These are phyloP conservation scores for Bruguiera sexangula DNA, from an alignment of 345 rosid genomes.

Conservation along the genomic window DNA sequence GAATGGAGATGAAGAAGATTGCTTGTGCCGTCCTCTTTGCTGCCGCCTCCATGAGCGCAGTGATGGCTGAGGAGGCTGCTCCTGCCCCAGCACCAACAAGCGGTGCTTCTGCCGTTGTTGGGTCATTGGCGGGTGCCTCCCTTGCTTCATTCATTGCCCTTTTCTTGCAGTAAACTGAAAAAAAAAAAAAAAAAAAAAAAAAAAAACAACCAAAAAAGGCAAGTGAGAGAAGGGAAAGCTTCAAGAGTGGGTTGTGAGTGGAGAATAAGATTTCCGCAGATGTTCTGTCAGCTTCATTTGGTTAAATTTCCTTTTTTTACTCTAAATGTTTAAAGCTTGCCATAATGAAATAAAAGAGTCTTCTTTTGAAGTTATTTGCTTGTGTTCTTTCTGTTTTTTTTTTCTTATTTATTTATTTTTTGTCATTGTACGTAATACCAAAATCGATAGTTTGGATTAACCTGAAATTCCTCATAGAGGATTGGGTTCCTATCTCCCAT, in stretches of 20 bases:
- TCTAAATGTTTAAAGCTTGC: too few relatives aligned
- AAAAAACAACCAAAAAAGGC: neutral
- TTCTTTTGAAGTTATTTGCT: too few relatives aligned
- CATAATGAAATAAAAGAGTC: too few relatives aligned
- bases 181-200: too few relatives aligned
- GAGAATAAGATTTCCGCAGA: too few relatives aligned
- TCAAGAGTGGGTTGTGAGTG: neutral
- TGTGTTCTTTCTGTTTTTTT: too few relatives aligned
- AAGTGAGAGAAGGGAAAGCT: neutral
- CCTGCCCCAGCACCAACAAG: slow-evolving; percentile 33
- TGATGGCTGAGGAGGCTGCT: slow-evolving; percentile 42
- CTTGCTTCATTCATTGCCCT: slow-evolving; percentile 19
- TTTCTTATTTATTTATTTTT: too few relatives aligned
- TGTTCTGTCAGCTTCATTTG: neutral
- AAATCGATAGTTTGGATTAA: too few relatives aligned
- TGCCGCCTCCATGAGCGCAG: slow-evolving; percentile 50
- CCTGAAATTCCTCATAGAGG: too few relatives aligned
- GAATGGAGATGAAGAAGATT: slow-evolving; percentile 63
- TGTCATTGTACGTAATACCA: too few relatives aligned
- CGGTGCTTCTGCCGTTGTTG: slow-evolving; percentile 37
- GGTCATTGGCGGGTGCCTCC: slow-evolving; percentile 44
- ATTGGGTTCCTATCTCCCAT: too few relatives aligned
- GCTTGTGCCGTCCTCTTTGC: slow-evolving; percentile 47
- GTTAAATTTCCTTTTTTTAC: neutral
- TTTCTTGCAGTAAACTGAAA: slow-evolving; percentile 13